These are phyloP conservation scores for Hippophae rhamnoides DNA, from an alignment of 306 rosid genomes.

Conservation along the genomic window DNA sequence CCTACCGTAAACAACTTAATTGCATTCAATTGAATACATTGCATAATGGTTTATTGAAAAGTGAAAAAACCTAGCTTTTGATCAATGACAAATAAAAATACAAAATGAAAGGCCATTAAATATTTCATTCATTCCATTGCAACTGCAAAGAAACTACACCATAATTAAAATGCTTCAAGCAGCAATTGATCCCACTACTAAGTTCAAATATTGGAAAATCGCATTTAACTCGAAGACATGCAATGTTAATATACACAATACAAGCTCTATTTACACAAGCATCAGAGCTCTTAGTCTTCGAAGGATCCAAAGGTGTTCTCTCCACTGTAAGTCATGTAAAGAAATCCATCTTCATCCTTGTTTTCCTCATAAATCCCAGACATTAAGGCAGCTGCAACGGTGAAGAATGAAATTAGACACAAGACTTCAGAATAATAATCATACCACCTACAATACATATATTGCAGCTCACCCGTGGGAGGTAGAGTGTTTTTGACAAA, in stretches of 20 bases:
- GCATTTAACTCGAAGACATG: not conserved
- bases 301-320: conserved; percentile 78
- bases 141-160: too few species aligned
- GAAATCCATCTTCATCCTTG: conserved; percentile 92
- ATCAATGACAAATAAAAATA: too few species aligned
- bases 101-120: too few species aligned
- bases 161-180: too few species aligned
- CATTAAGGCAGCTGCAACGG: conserved; percentile 68
- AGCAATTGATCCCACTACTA: too few species aligned
- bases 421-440: not conserved
- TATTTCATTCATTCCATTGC: too few species aligned
- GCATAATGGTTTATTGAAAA: too few species aligned
- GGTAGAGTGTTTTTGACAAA: conserved; percentile 70
- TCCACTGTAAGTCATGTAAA: conserved; percentile 96
- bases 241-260: conserved; percentile 27
- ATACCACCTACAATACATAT: not conserved
- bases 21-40: too few species aligned
- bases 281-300: conserved; percentile 13
- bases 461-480: conserved; percentile 54
- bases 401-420: conserved; percentile 1
- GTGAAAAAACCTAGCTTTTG: too few species aligned
- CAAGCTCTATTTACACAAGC: conserved; percentile 34
- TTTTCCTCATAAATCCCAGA: conserved; percentile 70
- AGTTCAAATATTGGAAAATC: too few species aligned
- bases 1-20: too few species aligned